Evolutionary conservation across 2,329 filamentous ascomycete species (phyloP).

Genomic region (Colletotrichum orbiculare): DNA sequence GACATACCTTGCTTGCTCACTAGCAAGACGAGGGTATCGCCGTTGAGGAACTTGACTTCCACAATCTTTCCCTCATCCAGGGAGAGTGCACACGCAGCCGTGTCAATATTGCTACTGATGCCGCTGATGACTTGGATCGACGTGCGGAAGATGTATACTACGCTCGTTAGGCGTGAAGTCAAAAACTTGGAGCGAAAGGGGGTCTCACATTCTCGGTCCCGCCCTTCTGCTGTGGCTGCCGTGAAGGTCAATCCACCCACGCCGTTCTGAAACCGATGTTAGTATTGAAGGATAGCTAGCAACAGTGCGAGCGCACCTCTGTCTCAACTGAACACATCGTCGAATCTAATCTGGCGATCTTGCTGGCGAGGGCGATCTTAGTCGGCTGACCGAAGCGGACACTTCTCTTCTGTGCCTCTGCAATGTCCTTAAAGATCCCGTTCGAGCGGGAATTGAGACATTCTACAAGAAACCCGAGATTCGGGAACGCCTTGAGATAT

Average conservation of each 20-base stretch:
- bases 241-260: slow-evolving; percentile 51
- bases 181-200: background rate
- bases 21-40: slow-evolving; percentile 70
- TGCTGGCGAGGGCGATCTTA: slow-evolving; percentile 56
- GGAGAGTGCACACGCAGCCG: slow-evolving; percentile 53
- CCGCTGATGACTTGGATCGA: slow-evolving; percentile 66
- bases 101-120: slow-evolving; percentile 61
- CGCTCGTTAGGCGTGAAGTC: slow-evolving; percentile 4
- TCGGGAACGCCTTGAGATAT: slow-evolving; percentile 64
- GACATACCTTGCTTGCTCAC: slow-evolving; percentile 54
- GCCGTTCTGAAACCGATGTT: slow-evolving; percentile 43
- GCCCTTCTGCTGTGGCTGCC: slow-evolving; percentile 53
- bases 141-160: slow-evolving; percentile 67
- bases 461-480: slow-evolving; percentile 72
- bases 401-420: slow-evolving; percentile 75
- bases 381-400: slow-evolving; percentile 73
- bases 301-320: slow-evolving; percentile 44
- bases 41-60: slow-evolving; percentile 76
- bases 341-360: slow-evolving; percentile 65
- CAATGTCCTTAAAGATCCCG: slow-evolving; percentile 74
- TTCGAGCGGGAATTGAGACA: slow-evolving; percentile 68
- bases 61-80: slow-evolving; percentile 59
- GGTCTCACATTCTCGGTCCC: slow-evolving; percentile 47
- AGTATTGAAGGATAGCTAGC: background rate
- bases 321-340: slow-evolving; percentile 58